Evolutionary conservation across 192 early-diverging fungal species (phyloP), one percentile per base, ranked within the genome.

Genomic region (Podila horticola): DNA sequence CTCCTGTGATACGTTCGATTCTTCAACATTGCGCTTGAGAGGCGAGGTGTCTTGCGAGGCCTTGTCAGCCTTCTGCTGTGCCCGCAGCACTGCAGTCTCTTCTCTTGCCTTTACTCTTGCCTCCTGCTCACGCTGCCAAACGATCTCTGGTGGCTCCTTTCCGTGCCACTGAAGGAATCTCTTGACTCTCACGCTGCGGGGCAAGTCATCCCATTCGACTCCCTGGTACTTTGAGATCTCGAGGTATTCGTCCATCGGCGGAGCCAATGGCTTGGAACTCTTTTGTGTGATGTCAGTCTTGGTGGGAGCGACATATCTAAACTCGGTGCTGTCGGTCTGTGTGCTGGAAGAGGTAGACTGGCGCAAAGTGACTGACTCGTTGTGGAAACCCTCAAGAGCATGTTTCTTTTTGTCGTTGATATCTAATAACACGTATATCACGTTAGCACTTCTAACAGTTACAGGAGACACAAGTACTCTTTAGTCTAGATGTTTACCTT

Each of bases 231-330:
- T 26, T 55, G 20, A 5, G 17, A 55, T n/a, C 24, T 55, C 52
- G n/a, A 55, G 52, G 24, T 55, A 55, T 55, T 55, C 52, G 6
- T 55, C n/a, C 52, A 55, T 55, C 20, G 52, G 52, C 24, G 52
- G 52, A 0, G 52, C 52, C 52, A 55, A 26, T 24, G n/a, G 52
- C 22, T 55, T 55, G 41, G 41, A 15, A 13, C 41, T 45, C 52
- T 55, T 55, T 55, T n/a, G 24, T 5, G n/a, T 12, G 17, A 22
- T 5, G 24, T 22, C n/a, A 22, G 41, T 45, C 41, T 45, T 45
- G 41, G 41, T 17, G 15, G 41, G 41, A 8, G 41, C 1, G 4
- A 45, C 3, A 45, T 45, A 17, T 45, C 41, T 13, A 17, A 45
- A 45, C 41, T 26, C 52, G 11, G 52, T 55, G 11, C 24, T 26